Base-by-base conservation (phyloP, 129 eudicot species). In the carrot (Daucus carota) region DNA sequence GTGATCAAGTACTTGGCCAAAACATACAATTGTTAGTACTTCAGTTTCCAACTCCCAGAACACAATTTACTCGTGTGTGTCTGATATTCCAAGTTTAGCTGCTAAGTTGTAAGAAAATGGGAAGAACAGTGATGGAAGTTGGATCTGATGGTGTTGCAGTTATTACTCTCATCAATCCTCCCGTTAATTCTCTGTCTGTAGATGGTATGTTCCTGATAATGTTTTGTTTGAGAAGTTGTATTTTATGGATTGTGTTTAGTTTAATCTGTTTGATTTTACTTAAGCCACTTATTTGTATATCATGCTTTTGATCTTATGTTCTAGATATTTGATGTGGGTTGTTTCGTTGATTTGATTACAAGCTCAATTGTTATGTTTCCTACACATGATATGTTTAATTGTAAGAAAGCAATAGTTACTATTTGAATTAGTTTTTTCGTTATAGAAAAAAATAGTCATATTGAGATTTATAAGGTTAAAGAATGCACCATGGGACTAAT, bases 141-240 rank as follows among this genome's bases (percentile, higher is more conserved):
- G 99, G 97, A 36, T 80, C 93, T 32, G 99, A 91, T 81, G 99
- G 99, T 17, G 97, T 94, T 7, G 99, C 93, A 44, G 41, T 94
- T 81, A 91, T 94, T 88, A 91, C 99, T 80, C 88, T 94, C 85
- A 73, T 86, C 65, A 94, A 94, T 63, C 99, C 99, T 65, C 99
- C 99, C 33, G 99, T 94, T 73, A 94, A 94, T 86, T 94, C 99
- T 70, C 99, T 94, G 8, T 86, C 98, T 22, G 50, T 91, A 48
- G 93, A 93, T 70, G 98, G 98, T 93, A 92, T 46, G 54, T 46
- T 3, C n/a, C 2, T 48, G 2, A 16, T 8, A 36, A 36, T 36
- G 40, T 36, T 36, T 36, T 46, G 18, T 13, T 46, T 46, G 13
- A 46, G 18, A 46, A 12, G 54, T 46, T 13, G 1, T 40, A 6